Evolutionary conservation across 2,329 filamentous ascomycete genomes (phyloP).

Genomic region (Graphiopsis chlorocephala): DNA sequence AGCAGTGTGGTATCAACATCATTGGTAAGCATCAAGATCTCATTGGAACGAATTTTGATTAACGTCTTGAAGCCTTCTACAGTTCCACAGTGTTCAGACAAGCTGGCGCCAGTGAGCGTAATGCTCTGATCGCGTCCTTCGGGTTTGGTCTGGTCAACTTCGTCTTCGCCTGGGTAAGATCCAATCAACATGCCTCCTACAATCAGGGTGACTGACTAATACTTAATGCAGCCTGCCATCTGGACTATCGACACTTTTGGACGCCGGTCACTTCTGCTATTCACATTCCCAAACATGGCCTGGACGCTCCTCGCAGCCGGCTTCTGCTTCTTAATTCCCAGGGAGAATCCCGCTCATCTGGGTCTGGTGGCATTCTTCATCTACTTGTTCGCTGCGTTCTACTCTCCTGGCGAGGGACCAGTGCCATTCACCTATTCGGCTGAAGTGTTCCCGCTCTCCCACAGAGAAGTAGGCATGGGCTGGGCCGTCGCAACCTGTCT

Average conservation of each 20-base stretch:
- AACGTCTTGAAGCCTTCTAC: constrained; percentile 38
- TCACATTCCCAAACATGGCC: constrained; percentile 48
- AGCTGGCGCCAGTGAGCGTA: constrained; percentile 34
- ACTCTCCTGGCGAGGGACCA: constrained; percentile 26
- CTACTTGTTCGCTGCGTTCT: constrained; percentile 30
- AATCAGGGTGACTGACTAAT: not conserved
- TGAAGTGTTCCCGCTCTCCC: constrained; percentile 34
- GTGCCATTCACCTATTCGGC: constrained; percentile 34
- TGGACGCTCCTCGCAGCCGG: constrained; percentile 44
- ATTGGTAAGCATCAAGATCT: not conserved
- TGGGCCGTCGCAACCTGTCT: constrained; percentile 39
- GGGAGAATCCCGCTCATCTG: constrained; percentile 23
- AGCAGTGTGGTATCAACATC: constrained; percentile 5
- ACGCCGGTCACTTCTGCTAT: constrained; percentile 33
- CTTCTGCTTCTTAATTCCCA: constrained; percentile 40
- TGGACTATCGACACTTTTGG: constrained; percentile 39
- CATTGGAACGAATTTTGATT: constrained; percentile 19
- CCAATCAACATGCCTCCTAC: not conserved
- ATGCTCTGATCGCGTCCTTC: constrained; percentile 41
- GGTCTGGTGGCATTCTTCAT: constrained; percentile 31
- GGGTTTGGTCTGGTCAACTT: constrained; percentile 48
- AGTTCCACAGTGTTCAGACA: constrained; percentile 35
- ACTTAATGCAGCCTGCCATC: constrained; percentile 26
- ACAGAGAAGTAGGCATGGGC: constrained; percentile 32
- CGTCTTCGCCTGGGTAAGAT: constrained; percentile 39